Base-by-base conservation (phyloP, 108 stramenopile genomes). In the Bacterosira constricta region DNA sequence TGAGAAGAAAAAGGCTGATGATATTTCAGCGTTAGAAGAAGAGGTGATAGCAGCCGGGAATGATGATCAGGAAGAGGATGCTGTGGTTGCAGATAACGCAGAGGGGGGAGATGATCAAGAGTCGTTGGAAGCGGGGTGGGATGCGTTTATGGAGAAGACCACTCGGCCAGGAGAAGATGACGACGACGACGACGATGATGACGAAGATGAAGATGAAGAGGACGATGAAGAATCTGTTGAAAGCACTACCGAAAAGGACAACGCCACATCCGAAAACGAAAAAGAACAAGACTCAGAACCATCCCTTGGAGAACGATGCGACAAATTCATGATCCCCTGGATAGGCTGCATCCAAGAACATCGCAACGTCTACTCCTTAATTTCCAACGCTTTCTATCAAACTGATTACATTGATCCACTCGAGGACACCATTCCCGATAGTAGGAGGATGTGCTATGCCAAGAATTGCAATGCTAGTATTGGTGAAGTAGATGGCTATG, bases 261-360 rank as follows among this genome's bases (percentile, higher is more conserved):
- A 18, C 46, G n/a, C 23, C 23, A 25, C 8, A 23, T 23, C 8
- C 47, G 23, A 23, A 0, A 10, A 82, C 23, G 42, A 70, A 6
- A 56, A 71, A 7, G 46, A 67, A 12, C 46, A 39, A n/a, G 58
- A 52, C 6, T 56, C 66, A 66, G 63, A 69, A 32, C 7, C 61
- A 10, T 66, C 71, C 9, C 67, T 70, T 46, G 85, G 60, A 37
- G 84, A 82, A 44, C 59, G 74, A 65, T 90, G 87, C 54, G 81
- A 90, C 66, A 80, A 79, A 39, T 85, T 81, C 66, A 85, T 87
- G 88, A 69, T 87, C 25, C 91, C 88, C n/a, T 90, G 85, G 87
- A 83, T 88, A 44, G 69, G 75, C 18, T 89, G 91, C 65, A 85
- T 86, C 44, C 77, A 85, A 17, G 51, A 79, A 20, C 80, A 80